Base-by-base conservation (phyloP, 257 asterid species). In the Fraxinus pennsylvanica region DNA sequence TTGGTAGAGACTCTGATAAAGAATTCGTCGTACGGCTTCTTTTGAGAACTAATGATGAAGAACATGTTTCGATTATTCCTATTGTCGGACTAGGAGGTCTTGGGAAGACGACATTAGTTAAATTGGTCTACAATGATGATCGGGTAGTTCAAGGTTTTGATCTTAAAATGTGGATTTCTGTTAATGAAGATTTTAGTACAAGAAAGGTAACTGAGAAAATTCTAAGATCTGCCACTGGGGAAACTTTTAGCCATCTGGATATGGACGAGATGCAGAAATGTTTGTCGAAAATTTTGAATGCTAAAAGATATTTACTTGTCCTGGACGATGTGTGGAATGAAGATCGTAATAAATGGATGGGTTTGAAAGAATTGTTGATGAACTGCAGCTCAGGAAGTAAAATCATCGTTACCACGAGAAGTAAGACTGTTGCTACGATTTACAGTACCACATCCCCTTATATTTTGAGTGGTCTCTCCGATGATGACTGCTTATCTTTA, bases 311-410 rank as follows among this genome's bases (percentile, higher is more conserved):
- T 79, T 82, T 89, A 69, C 87, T 87, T 29, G 91, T 87, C 45
- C 73, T 87, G 83, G 91, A 89, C 71, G 89, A 89, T 84, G 90
- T 87, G 74, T 87, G 93, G 93, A 85, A 86, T 33, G 88, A 84
- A 70, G 87, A 88, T 83, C 86, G 81, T n/a, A 81, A 74, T 38
- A 74, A 80, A 74, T 89, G 92, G 92, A 75, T 38, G 71, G 87
- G 83, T 76, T 72, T 86, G 85, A 73, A 71, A 74, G 87, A 85
- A 68, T 45, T 86, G 52, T 69, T 85, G 82, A 80, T 78, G 84
- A 84, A 80, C 30, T 69, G 89, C 4, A 32, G 68, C 21, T 8
- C 70, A 0, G 89, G 86, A 9, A 82, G 90, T 85, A 84, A 78
- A 71, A 80, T 89, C 32, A 66, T 89, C 27, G 89, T 85, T 38